phyloP scores from a whole-genome alignment of 306 rosid species.

The Calophaca sinica region DNA sequence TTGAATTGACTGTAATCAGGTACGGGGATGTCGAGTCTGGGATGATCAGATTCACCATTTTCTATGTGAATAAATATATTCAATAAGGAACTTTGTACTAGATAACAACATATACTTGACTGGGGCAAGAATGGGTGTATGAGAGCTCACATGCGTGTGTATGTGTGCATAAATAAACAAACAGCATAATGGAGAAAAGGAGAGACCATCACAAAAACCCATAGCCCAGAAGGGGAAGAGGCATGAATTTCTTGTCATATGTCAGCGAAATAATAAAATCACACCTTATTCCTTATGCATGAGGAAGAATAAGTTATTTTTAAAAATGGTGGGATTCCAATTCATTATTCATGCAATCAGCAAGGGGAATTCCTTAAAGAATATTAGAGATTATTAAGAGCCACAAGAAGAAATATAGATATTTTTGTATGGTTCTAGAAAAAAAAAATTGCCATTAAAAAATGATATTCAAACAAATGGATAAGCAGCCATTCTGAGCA shows the following conservation, averaged over 20 bases:
- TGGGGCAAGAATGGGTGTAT: neutral
- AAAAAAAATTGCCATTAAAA: neutral
- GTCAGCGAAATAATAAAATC: conserved; percentile 5
- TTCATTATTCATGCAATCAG: conserved; percentile 19
- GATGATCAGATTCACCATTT: conserved; percentile 65
- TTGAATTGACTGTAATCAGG: conserved; percentile 50
- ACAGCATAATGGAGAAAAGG: neutral
- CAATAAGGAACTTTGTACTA: conserved; percentile 1
- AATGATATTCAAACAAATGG: conserved; percentile 28
- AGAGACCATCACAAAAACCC: neutral
- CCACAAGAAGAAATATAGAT: neutral
- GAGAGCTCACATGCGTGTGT: no score
- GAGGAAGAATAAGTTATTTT: conserved; percentile 7
- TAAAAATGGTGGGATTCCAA: neutral
- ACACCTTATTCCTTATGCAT: conserved; percentile 17
- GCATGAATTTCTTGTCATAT: neutral
- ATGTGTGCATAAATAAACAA: neutral
- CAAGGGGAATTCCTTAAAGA: neutral
- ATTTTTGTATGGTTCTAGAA: neutral
- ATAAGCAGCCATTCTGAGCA: conserved; percentile 19
- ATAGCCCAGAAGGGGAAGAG: neutral
- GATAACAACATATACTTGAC: neutral
- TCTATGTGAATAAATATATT: conserved; percentile 53
- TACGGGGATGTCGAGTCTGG: conserved; percentile 65
- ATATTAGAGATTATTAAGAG: conserved; percentile 2